phyloP scores from a whole-genome alignment of 495 filamentous ascomycete genomes.

The Pseudevernia furfuracea region DNA sequence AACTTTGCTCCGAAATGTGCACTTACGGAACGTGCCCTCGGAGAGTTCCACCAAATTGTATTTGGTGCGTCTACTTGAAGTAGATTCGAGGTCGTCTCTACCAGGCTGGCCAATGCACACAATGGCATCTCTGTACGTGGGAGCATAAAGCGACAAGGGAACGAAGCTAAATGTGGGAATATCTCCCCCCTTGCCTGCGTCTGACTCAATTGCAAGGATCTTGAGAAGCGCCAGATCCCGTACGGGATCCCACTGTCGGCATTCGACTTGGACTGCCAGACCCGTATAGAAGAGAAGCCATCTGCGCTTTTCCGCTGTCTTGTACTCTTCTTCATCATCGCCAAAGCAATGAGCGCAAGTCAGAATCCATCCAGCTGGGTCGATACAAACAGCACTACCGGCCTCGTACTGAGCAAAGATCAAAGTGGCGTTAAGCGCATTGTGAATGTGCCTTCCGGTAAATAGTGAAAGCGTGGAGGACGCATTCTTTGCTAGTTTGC shows the following conservation, averaged over 20 bases:
- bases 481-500: constrained; percentile 14
- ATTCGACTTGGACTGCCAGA: constrained; percentile 31
- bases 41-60: constrained; percentile 41
- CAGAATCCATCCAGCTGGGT: constrained; percentile 35
- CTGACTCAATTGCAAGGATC: constrained; percentile 28
- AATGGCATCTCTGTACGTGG: constrained; percentile 1
- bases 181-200: neutral
- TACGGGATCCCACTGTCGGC: constrained; percentile 32
- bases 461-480: constrained; percentile 9
- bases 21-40: constrained; percentile 28
- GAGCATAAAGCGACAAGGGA: neutral
- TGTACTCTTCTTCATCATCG: constrained; percentile 28
- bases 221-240: constrained; percentile 38
- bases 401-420: constrained; percentile 44
- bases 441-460: constrained; percentile 1
- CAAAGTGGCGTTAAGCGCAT: constrained; percentile 33
- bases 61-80: constrained; percentile 28
- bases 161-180: constrained; percentile 1
- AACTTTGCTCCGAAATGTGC: too few relatives aligned
- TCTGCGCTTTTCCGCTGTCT: constrained; percentile 18
- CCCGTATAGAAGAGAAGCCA: constrained; percentile 39
- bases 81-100: constrained; percentile 39
- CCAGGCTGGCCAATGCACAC: constrained; percentile 41
- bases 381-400: constrained; percentile 42
- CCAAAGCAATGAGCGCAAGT: constrained; percentile 44